Evolutionary conservation across 2,329 filamentous ascomycete species (phyloP).

Genomic region (Sodiomyces alkalinus): DNA sequence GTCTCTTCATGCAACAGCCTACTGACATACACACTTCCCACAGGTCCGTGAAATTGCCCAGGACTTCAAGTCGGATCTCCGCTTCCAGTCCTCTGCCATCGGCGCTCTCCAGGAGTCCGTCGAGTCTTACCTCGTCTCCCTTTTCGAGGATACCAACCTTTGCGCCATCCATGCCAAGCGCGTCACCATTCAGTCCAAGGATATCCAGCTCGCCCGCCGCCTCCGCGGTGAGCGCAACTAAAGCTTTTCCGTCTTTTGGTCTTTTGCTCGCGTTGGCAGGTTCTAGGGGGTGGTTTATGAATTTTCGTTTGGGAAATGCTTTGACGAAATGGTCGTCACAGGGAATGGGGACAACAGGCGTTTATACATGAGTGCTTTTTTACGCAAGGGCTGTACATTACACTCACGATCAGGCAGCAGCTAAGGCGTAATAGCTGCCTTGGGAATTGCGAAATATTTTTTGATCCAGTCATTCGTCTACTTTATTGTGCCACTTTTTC

Average conservation of each 20-base stretch:
- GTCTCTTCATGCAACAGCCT: not conserved
- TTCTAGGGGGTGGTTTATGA: conserved; percentile 26
- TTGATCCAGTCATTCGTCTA: not conserved
- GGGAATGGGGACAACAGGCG: conserved; percentile 27
- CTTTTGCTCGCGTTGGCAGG: conserved; percentile 12
- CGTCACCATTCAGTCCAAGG: conserved; percentile 95
- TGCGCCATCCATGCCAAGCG: conserved; percentile 99
- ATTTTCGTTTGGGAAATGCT: conserved; percentile 24
- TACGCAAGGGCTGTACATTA: conserved; percentile 29
- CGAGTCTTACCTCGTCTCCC: conserved; percentile 94
- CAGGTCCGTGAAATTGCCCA: conserved; percentile 86
- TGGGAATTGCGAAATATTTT: conserved; percentile 8
- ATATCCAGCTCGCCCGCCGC: conserved; percentile 90
- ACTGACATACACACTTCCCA: conserved; percentile 5
- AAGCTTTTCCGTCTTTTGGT: conserved; percentile 17
- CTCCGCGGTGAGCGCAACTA: conserved; percentile 89
- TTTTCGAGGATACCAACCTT: conserved; percentile 97
- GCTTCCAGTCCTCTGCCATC: conserved; percentile 97
- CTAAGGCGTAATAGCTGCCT: conserved; percentile 7
- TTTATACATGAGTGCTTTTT: conserved; percentile 25
- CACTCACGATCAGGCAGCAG: conserved; percentile 16
- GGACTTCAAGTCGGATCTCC: conserved; percentile 88
- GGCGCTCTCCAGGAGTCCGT: conserved; percentile 96
- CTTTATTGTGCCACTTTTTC: not conserved
- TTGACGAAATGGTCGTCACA: conserved; percentile 19